Evolutionary conservation across 2,329 filamentous ascomycete species (phyloP).

Genomic region (Hypoxylon sp.): DNA sequence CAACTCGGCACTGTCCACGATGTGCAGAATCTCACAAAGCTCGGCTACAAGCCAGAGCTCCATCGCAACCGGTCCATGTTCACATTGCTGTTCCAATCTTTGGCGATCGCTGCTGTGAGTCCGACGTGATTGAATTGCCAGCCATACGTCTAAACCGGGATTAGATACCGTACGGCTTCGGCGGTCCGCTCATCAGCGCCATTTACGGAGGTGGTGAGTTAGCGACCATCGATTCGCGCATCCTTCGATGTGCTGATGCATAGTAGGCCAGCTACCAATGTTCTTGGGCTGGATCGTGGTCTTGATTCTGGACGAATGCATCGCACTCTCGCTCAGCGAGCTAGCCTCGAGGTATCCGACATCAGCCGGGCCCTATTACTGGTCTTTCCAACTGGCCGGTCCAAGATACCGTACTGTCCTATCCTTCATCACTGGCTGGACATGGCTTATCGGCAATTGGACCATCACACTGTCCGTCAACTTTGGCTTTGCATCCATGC

Average conservation of each 20-base stretch:
- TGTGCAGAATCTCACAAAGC: constrained; percentile 51
- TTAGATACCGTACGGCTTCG: constrained; percentile 66
- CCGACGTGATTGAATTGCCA: neutral
- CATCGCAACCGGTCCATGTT: constrained; percentile 69
- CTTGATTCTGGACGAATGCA: constrained; percentile 64
- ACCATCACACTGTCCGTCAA: constrained; percentile 66
- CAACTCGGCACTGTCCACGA: constrained; percentile 46
- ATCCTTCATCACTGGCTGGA: constrained; percentile 66
- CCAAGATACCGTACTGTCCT: constrained; percentile 58
- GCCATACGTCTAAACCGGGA: neutral
- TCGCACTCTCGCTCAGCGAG: constrained; percentile 64
- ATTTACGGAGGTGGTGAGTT: constrained; percentile 55
- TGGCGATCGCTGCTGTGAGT: constrained; percentile 67
- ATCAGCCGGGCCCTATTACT: constrained; percentile 66
- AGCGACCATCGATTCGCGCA: neutral
- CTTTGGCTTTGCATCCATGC: constrained; percentile 67
- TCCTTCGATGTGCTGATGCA: constrained; percentile 5
- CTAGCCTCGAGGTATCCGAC: constrained; percentile 65
- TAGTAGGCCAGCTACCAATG: constrained; percentile 63
- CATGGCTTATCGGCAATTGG: constrained; percentile 65
- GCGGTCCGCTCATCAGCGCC: constrained; percentile 54
- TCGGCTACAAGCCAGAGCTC: constrained; percentile 71
- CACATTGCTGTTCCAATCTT: constrained; percentile 70
- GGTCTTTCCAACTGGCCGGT: constrained; percentile 63
- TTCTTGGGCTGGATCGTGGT: constrained; percentile 69